These are phyloP conservation scores for Amphibolis antarctica DNA, from an alignment of 106 monocot species.

Conservation along the genomic window DNA sequence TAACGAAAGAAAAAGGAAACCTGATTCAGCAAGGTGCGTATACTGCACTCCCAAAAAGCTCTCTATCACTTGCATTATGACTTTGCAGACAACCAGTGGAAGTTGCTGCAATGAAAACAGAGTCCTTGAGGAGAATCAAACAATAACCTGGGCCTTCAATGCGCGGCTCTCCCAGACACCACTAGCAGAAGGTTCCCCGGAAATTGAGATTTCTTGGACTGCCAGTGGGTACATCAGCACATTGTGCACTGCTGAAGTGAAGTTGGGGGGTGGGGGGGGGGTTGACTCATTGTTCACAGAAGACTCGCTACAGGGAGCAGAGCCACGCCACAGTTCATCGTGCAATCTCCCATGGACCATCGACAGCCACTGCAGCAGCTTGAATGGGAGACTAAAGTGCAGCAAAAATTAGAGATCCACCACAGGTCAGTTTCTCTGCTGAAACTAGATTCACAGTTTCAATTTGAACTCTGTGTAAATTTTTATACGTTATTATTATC, in stretches of 20 bases:
- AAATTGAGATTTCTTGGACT: background rate
- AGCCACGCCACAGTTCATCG: constrained; percentile 94
- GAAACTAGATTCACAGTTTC: too few relatives aligned
- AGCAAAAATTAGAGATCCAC: constrained; percentile 48
- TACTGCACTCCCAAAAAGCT: constrained; percentile 54
- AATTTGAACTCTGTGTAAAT: too few relatives aligned
- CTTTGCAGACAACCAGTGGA: background rate
- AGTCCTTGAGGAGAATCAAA: constrained; percentile 7
- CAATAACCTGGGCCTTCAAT: background rate
- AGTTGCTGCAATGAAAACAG: background rate
- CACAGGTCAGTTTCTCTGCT: constrained; percentile 56
- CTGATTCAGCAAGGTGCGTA: constrained; percentile 76
- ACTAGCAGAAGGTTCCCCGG: constrained; percentile 7
- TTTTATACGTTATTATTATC: too few relatives aligned
- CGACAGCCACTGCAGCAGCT: constrained; percentile 96
- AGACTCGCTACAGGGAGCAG: constrained; percentile 8
- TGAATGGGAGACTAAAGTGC: constrained; percentile 80
- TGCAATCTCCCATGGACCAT: constrained; percentile 79
- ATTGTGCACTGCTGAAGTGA: background rate
- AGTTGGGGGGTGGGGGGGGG: too few relatives aligned
- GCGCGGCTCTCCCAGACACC: background rate
- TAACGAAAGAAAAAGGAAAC: constrained; percentile 18
- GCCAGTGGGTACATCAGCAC: background rate
- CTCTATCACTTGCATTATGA: background rate
- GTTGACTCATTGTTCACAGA: constrained; percentile 2